Evolutionary conservation across 2,329 filamentous ascomycete species (phyloP), one percentile per base, ranked within the genome.

Genomic region (Aspergillus glaucus): DNA sequence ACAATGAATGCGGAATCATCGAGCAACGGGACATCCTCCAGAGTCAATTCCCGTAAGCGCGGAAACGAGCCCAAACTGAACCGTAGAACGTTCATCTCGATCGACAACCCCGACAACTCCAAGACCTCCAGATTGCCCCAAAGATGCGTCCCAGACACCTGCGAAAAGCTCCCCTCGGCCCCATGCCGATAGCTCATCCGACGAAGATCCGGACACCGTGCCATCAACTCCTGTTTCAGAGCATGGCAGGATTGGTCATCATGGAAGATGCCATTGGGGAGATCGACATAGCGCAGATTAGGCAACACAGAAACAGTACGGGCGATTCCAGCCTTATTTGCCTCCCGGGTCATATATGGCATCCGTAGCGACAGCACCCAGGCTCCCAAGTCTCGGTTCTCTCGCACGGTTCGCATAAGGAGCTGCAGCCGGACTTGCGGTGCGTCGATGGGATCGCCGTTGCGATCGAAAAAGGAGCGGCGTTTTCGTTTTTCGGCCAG

Each of bases 281-380:
- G 78, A 68, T 97, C 92, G 56, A 95, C 85, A 66, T 93, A 96
- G 65, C 82, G 85, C 41, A 97, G 75, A 62, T 92, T 90, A 26
- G 89, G 88, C 40, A 92, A 78, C 21, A 91, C 87, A 34, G 89
- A 88, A 43, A 96, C 86, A 22, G 87, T 88, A 45, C 90, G 83
- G 8, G 92, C 91, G 44, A 96, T 79, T 54, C 92, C 87, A 47
- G 87, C 80, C 65, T 93, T 89, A 65, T 81, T 87, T 1, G 87
- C 87, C 72, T 96, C 89, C 50, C 92, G 84, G 47, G 92, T 85
- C 92, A 96, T 96, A 69, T 95, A 96, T 6, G 92, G 89, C 50
- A 89, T 84, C 74, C 95, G 95, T 61, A 97, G 76, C 59, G 85
- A 90, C 62, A 85, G 74, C 4, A 95, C 88, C 39, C 82, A 75